A percentile compares a stretch with the other conserved stretches of the same genome.
Conservation (phyloP, 2,329 filamentous ascomycete genomes). For the Hawksworthiomyces lignivorus region DNA sequence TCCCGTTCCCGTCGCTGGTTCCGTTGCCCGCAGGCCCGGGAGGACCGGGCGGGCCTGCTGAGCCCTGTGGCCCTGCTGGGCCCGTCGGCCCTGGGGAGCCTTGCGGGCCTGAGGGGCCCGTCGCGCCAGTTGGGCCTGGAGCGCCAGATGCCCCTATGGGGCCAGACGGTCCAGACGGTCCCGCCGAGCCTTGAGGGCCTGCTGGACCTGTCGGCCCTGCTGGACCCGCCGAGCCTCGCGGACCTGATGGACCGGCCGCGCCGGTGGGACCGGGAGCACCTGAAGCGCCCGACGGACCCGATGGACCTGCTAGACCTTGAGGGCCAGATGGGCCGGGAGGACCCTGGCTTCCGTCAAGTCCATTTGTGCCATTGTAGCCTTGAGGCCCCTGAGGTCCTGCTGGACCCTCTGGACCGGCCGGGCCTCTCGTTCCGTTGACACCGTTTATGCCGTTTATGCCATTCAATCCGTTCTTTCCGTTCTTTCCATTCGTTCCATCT, state of each 20-base stretch:
- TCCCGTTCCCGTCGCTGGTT: not conserved
- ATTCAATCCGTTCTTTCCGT: too few relatives aligned
- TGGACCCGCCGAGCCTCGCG: not conserved
- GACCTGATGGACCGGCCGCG: not conserved
- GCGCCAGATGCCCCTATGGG: not conserved
- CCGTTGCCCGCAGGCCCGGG: not conserved
- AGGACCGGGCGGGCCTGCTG: not conserved
- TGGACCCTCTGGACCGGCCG: not conserved
- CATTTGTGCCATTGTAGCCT: not conserved
- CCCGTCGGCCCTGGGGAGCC: not conserved
- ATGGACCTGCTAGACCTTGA: not conserved
- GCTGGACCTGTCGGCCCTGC: not conserved
- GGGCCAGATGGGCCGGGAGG: not conserved
- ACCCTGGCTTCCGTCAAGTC: not conserved
- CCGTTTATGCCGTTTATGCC: constrained; percentile 1
- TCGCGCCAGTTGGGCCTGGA: not conserved
- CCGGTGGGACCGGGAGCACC: not conserved
- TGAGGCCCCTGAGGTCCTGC: not conserved
- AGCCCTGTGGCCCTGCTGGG: not conserved
- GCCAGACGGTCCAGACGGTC: not conserved
- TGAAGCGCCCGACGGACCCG: not conserved
- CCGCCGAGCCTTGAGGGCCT: not conserved
- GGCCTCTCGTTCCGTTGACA: not conserved
- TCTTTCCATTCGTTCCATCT: not conserved
- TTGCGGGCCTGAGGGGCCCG: not conserved